Conservation (phyloP, 495 filamentous ascomycete genomes). For the Neurospora sp. region DNA sequence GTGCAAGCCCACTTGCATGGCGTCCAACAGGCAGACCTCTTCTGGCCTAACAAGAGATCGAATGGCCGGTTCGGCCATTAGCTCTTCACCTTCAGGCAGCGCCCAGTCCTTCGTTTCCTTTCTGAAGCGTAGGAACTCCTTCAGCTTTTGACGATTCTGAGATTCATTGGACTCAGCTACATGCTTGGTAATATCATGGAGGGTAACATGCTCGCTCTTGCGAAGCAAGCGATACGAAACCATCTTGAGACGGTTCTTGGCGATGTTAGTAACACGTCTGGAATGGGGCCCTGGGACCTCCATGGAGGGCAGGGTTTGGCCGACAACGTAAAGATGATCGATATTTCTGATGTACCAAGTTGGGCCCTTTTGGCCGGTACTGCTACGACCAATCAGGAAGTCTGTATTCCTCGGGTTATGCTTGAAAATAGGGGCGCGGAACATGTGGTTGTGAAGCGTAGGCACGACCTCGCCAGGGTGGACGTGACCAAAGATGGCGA, state of each 20-base stretch:
- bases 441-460: conserved; percentile 91
- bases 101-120: conserved; percentile 80
- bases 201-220: conserved; percentile 57
- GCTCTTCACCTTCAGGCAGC: conserved; percentile 55
- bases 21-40: conserved; percentile 85
- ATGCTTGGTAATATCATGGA: conserved; percentile 75
- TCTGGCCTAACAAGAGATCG: conserved; percentile 86
- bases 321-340: conserved; percentile 80
- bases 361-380: conserved; percentile 61
- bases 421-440: conserved; percentile 83
- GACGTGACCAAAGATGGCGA: conserved; percentile 87
- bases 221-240: conserved; percentile 77
- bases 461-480: conserved; percentile 82
- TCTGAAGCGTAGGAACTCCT: conserved; percentile 86
- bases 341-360: conserved; percentile 76
- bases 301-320: conserved; percentile 81
- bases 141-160: conserved; percentile 90
- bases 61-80: conserved; percentile 69
- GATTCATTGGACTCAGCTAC: conserved; percentile 85
- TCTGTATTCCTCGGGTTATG: conserved; percentile 71
- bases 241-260: conserved; percentile 94
- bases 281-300: conserved; percentile 92
- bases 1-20: conserved; percentile 91
- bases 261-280: conserved; percentile 84
- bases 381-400: conserved; percentile 76